Conservation (phyloP, 2,329 filamentous ascomycete genomes). For the Capronia americana region DNA sequence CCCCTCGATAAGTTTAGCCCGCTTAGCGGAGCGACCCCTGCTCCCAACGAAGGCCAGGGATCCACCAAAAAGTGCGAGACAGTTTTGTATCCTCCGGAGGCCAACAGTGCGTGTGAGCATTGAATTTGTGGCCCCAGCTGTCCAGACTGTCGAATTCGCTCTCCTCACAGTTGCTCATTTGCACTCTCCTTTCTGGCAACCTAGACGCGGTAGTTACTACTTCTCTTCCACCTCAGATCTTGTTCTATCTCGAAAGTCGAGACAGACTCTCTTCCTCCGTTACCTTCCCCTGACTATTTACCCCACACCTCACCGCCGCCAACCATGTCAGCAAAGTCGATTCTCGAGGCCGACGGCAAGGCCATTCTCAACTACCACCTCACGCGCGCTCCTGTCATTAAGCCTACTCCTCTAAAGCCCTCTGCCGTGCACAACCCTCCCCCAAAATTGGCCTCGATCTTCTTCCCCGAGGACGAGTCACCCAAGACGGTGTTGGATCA, state of each 20-base stretch:
- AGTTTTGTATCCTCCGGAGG: conserved; percentile 29
- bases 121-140: conserved; percentile 18
- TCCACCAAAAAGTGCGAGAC: conserved; percentile 29
- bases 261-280: background rate
- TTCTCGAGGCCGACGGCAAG: conserved; percentile 99
- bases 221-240: conserved; percentile 1
- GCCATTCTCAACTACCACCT: conserved; percentile 99
- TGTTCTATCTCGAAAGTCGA: conserved; percentile 16
- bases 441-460: conserved; percentile 85
- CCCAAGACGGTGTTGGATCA: conserved; percentile 87
- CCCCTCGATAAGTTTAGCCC: conserved; percentile 36
- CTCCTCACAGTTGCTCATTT: conserved; percentile 19
- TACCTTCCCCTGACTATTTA: conserved; percentile 23
- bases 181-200: conserved; percentile 8
- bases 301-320: conserved; percentile 38
- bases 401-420: conserved; percentile 88
- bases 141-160: conserved; percentile 12
- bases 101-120: conserved; percentile 28
- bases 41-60: conserved; percentile 28
- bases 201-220: conserved; percentile 11
- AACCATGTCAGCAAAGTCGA: conserved; percentile 93
- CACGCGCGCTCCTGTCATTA: conserved; percentile 95
- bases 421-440: conserved; percentile 90
- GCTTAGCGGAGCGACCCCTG: conserved; percentile 22
- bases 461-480: conserved; percentile 88